Evolutionary conservation across 1,284 basidiomycete species (phyloP).

Genomic region (Porogramme epimiltina): DNA sequence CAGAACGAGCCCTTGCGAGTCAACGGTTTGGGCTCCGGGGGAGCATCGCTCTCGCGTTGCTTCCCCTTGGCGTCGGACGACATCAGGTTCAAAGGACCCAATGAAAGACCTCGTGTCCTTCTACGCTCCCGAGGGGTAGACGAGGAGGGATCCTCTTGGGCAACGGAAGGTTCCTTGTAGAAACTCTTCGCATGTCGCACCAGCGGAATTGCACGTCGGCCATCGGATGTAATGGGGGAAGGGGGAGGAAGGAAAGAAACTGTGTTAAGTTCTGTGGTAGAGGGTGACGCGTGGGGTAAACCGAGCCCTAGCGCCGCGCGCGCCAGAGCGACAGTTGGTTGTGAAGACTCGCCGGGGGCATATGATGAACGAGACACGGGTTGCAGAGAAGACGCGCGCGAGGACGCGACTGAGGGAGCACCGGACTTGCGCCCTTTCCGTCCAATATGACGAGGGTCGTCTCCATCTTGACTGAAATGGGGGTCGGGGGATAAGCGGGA

Average conservation of each 20-base stretch:
- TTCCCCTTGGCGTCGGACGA: slow-evolving; percentile 42
- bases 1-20: slow-evolving; percentile 59
- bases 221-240: slow-evolving; percentile 18
- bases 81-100: slow-evolving; percentile 44
- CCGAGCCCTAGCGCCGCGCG: slow-evolving; percentile 62
- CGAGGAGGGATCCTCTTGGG: slow-evolving; percentile 15
- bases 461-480: slow-evolving; percentile 6
- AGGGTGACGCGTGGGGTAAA: slow-evolving; percentile 50
- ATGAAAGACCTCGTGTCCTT: slow-evolving; percentile 44
- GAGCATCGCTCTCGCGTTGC: slow-evolving; percentile 19
- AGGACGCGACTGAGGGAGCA: slow-evolving; percentile 12
- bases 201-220: slow-evolving; percentile 13
- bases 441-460: slow-evolving; percentile 5
- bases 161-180: slow-evolving; percentile 34
- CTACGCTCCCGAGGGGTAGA: slow-evolving; percentile 37
- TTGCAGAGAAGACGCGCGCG: slow-evolving; percentile 23
- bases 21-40: slow-evolving; percentile 37
- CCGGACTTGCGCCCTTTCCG: slow-evolving; percentile 11
- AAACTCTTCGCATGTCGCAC: slow-evolving; percentile 52
- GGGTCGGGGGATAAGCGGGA: slow-evolving; percentile 11
- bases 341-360: slow-evolving; percentile 28
- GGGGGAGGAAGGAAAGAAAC: slow-evolving; percentile 36
- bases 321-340: slow-evolving; percentile 50
- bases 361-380: slow-evolving; percentile 19
- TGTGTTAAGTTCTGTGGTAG: slow-evolving; percentile 43